Base-by-base conservation (phyloP, 257 asterid species). In the Salvia rosmarinus region DNA sequence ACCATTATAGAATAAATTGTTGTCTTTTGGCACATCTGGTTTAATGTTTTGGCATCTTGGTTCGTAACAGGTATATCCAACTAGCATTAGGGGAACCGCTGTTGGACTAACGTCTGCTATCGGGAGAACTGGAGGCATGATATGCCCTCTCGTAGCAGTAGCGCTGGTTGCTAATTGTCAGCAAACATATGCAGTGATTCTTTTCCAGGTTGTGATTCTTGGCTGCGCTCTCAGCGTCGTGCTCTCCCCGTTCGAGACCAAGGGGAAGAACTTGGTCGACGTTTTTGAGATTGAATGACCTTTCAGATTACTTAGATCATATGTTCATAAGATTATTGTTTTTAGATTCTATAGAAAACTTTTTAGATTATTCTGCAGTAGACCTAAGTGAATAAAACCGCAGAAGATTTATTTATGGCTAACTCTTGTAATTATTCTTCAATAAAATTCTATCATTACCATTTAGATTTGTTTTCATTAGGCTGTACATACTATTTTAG, bases 81-180 rank as follows among this genome's bases (percentile, higher is more conserved):
- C 96, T 9, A 80, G 65, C 64, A 64, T 86, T 61, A 82, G 95
- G 73, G 75, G 93, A 43, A 77, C 83, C 0, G 93, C 83, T 0
- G 91, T 83, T 39, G 96, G 96, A 72, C 59, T 82, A 23, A 76
- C 95, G 23, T 57, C 81, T 52, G 73, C 84, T 9, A 21, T 90
- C 3, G 96, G 96, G 63, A 83, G 81, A 78, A 70, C 82, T 3
- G 91, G 95, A 1, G 92, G 95, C 12, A 86, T 88, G 93, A 74
- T 90, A 61, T 83, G 89, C 77, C 95, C 96, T 17, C 85, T 86
- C 20, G 84, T 83, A 35, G 95, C 90, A 3, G 91, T 88, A 25
- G 82, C 78, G 4, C 73, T 90, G 77, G 91, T 88, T 30, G 82
- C 80, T 54, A 76, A 78, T 20, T 89, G 92, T 67, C 84, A 85